Evolutionary conservation across 2,329 filamentous ascomycete genomes (phyloP), one percentile per base, ranked within the genome.

Genomic region (Fonsecaea erecta): DNA sequence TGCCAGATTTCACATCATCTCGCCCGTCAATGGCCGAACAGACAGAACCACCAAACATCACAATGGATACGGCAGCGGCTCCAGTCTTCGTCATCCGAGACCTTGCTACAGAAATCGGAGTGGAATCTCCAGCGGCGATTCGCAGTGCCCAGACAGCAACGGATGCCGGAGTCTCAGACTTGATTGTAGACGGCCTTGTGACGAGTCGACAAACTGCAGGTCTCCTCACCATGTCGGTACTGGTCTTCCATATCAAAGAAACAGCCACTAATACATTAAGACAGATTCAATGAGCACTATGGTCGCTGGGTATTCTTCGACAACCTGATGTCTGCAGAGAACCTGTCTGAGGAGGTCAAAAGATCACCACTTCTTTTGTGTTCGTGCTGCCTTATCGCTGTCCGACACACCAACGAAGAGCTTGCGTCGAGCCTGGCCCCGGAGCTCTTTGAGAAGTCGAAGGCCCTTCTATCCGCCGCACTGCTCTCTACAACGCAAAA

Each of bases 251-350:
- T 35, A 14, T 51, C n/a, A 9, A 32, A 2, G 16, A 26, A 18
- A 14, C 9, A n/a, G 18, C 14, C 14, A 34, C 11, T 37, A 24
- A 55, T 12, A 7, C 55, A 11, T 37, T 21, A 55, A 16, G 51
- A 40, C 56, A 64, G 62, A 30, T 81, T 81, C 61, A 73, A 76
- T 28, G 73, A 77, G 54, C 73, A 80, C 63, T 81, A 80, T 63
- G 79, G 78, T n/a, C 73, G 77, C 18, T 81, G 79, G 78, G 76
- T 80, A 7, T 71, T 73, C 6, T 79, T 79, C 56, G 74, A 74
- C 28, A 68, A 73, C 0, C 68, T 70, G 18, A 71, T 66, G 7
- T 67, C 76, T 14, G 70, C 74, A 0, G 65, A 68, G 3, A 63
- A 65, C 1, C 60, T 81, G 3, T 69, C 80, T 0, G 60, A 70